phyloP scores from a whole-genome alignment of 1,139 yeast genomes.

The Nakaseomyces glabratus region DNA sequence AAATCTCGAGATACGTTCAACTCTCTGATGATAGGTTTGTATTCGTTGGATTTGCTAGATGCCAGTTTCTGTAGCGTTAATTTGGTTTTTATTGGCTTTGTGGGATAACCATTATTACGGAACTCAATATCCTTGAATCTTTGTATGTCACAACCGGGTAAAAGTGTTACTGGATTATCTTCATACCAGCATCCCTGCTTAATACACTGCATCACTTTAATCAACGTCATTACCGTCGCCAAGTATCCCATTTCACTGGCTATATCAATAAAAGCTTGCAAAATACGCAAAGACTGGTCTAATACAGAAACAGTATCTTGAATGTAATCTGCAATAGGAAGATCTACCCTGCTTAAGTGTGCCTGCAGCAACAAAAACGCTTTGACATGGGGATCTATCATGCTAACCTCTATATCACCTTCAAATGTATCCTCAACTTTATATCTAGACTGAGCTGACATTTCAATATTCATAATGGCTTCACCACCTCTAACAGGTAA shows the following conservation, averaged over 20 bases:
- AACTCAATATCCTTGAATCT: slow-evolving; percentile 27
- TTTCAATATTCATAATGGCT: slow-evolving; percentile 81
- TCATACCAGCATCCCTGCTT: slow-evolving; percentile 88
- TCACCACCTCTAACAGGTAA: slow-evolving; percentile 93
- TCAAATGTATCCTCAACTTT: slow-evolving; percentile 41
- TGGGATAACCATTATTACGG: slow-evolving; percentile 24
- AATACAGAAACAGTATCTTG: slow-evolving; percentile 91
- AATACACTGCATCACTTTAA: slow-evolving; percentile 72
- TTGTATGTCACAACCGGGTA: slow-evolving; percentile 58
- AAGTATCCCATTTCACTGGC: slow-evolving; percentile 77
- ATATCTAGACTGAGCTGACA: slow-evolving; percentile 73
- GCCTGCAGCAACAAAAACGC: slow-evolving; percentile 83
- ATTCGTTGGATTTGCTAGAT: slow-evolving; percentile 19
- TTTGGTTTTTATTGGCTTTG: slow-evolving; percentile 6
- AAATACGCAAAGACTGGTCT: slow-evolving; percentile 87
- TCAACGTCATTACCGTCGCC: slow-evolving; percentile 48
- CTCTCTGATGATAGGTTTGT: slow-evolving; percentile 11
- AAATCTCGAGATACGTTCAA: slow-evolving; percentile 15
- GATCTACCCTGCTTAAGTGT: slow-evolving; percentile 67
- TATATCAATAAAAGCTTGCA: slow-evolving; percentile 87
- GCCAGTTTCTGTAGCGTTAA: slow-evolving; percentile 31
- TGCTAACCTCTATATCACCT: slow-evolving; percentile 47
- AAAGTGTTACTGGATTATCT: slow-evolving; percentile 54
- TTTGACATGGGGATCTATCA: slow-evolving; percentile 96
- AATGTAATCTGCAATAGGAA: slow-evolving; percentile 90